A percentile compares a stretch with the other conserved stretches of the same genome.
phyloP scores from a whole-genome alignment of 2,329 filamentous ascomycete species.

The Aciculosporium take region DNA sequence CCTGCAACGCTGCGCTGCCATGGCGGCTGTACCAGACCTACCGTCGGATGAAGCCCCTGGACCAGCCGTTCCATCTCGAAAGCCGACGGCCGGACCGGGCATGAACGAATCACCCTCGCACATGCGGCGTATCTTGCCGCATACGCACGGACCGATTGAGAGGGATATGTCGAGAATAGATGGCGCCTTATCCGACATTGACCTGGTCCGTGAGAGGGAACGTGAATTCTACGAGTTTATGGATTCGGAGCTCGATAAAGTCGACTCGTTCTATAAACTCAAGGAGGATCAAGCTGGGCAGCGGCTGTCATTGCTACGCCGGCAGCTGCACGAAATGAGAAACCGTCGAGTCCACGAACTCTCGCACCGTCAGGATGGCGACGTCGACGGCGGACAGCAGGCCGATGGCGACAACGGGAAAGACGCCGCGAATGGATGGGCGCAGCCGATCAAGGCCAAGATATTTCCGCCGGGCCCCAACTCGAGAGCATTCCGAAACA shows the following conservation, averaged over 20 bases:
- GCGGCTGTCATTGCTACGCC: conserved; percentile 54
- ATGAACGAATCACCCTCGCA: conserved; percentile 15
- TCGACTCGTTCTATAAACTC: conserved; percentile 74
- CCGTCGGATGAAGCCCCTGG: neutral
- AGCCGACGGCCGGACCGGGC: conserved; percentile 4
- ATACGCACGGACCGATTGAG: conserved; percentile 9
- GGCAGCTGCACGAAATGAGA: conserved; percentile 87
- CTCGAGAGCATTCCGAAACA: conserved; percentile 41
- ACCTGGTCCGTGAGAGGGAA: conserved; percentile 57
- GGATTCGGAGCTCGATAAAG: conserved; percentile 74
- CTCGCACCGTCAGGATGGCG: conserved; percentile 24
- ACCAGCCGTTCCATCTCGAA: conserved; percentile 7
- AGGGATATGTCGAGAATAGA: conserved; percentile 21
- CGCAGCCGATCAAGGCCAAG: conserved; percentile 39
- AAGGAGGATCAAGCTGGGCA: conserved; percentile 78
- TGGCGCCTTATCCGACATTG: conserved; percentile 30
- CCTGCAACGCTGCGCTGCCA: conserved; percentile 24
- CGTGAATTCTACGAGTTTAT: conserved; percentile 80
- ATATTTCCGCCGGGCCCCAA: conserved; percentile 45
- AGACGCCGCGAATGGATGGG: conserved; percentile 25
- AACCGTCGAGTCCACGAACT: conserved; percentile 67
- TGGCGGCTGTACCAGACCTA: conserved; percentile 13
- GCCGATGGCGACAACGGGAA: conserved; percentile 12
- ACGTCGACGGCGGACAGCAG: conserved; percentile 14
- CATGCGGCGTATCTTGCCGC: conserved; percentile 23